Evolutionary conservation across 768 basidiomycete genomes (phyloP), one percentile per base, ranked within the genome.

Genomic region (Multifurca ochricompacta): DNA sequence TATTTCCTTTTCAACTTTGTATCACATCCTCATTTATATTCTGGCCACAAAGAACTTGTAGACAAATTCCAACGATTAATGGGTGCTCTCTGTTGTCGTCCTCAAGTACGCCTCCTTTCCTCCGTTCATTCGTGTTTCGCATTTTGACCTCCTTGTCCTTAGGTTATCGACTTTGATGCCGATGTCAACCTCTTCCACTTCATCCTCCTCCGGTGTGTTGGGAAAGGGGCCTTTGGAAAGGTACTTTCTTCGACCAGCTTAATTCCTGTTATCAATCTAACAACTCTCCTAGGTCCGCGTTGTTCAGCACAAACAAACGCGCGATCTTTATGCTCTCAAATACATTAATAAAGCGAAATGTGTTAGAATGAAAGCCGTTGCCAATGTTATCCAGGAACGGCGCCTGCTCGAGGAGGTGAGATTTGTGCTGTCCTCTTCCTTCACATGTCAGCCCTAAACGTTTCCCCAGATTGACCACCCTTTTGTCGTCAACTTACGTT

Each of bases 291-390:
- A 98, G 95, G 95, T 99, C 73, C 87, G 96, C 40, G 95, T 99
- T 56, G 96, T 99, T 6, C 95, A 99, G 70, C 96, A 98, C 74
- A 99, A 97, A 67, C 91, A 97, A 69, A 89, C 92, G n/a, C 87
- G 91, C 59, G 87, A 92, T 16, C 78, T 99, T 41, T 97, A 93
- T 64, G 96, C 96, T 5, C 82, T 99, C 69, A 99, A 99, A 70
- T 99, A 99, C 73, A 99, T 99, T 72, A 98, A 98, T 76, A 99
- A 99, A 70, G 69, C 87, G 37, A 94, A 95, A 76, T 96, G 88
- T 62, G 92, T 96, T 59, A 94, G 94, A 76, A 96, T 96, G 92
- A 94, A 93, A 65, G 94, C 94, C 1, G 93, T 98, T 34, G 84
- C 91, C 21, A 97, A 99, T 67, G 91, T 99, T 66, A 84, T 99